Conservation (phyloP, 192 early-diverging fungal genomes). For the Piromyces sp. region DNA sequence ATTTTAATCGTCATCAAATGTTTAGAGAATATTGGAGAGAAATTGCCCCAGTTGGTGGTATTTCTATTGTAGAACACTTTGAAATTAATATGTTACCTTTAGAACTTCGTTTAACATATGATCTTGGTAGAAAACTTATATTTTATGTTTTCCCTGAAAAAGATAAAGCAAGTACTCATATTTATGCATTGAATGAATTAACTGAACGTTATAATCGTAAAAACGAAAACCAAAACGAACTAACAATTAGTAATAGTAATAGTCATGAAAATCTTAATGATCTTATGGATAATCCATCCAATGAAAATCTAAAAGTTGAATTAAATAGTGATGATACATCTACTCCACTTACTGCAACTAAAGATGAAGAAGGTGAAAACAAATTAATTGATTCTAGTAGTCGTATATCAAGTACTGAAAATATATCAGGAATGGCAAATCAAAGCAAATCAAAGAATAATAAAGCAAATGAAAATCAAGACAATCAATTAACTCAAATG, state of each 20-base stretch:
- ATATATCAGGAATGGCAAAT: background rate
- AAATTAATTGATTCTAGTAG: background rate
- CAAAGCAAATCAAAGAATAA: background rate
- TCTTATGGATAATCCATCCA: slow-evolving; percentile 4
- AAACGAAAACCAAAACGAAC: background rate
- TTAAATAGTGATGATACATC: slow-evolving; percentile 12
- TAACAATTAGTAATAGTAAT: background rate
- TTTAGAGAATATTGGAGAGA: slow-evolving; percentile 60
- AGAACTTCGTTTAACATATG: slow-evolving; percentile 58
- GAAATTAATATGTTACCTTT: slow-evolving; percentile 74
- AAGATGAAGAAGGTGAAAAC: background rate
- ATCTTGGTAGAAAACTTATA: slow-evolving; percentile 59
- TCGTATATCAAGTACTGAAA: background rate
- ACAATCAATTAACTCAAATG: slow-evolving; percentile 59
- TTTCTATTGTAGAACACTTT: slow-evolving; percentile 75
- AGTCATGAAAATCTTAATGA: background rate
- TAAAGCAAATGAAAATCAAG: slow-evolving; percentile 24
- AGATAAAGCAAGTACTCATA: slow-evolving; percentile 1
- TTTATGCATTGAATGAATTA: background rate
- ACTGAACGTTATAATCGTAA: background rate
- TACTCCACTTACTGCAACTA: slow-evolving; percentile 11
- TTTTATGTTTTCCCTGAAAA: slow-evolving; percentile 64
- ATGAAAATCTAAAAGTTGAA: slow-evolving; percentile 12
- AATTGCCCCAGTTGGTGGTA: slow-evolving; percentile 81
- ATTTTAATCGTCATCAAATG: slow-evolving; percentile 61